Base-by-base conservation (phyloP, 2,329 filamentous ascomycete species). In the Alternaria triticimaculans region DNA sequence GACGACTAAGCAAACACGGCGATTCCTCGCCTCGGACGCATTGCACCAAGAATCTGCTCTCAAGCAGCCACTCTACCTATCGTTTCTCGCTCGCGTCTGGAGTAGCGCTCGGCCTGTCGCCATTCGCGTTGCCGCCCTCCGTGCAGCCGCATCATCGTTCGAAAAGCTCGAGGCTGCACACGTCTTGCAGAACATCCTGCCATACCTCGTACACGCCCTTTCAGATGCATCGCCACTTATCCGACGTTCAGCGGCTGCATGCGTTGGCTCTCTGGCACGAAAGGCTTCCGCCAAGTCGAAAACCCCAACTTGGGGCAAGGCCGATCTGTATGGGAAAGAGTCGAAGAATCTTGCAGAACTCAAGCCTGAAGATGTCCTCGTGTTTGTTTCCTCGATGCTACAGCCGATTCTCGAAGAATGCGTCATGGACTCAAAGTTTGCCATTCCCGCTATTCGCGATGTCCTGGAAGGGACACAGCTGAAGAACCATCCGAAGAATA, bases 401-500 rank as follows among this genome's bases (percentile, higher is more conserved):
- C 78, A 93, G 20, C 92, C 92, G 0, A 87, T 87, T 2, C 81
- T 97, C 10, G 94, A 97, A 79, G 96, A 97, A 79, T 96, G 91
- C 73, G 86, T 95, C 4, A 87, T 97, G 69, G 94, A 98, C 75
- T 83, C 88, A 5, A 87, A 86, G 26, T 90, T 96, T 64, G 85
- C 97, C 48, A 82, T 86, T 25, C 87, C 87, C 20, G 86, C 90
- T 3, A 78, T 97, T 6, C 85, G 87, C 63, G 85, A 84, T 30
- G 81, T 85, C 0, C 77, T 96, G 11, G 88, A 90, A 69, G 87
- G 87, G 57, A 81, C 81, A 49, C 81, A 84, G 18, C 84, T 68
- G 3, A 70, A 78, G 23, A 59, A 48, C 9, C 70, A 73, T 7
- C 53, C 70, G 2, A 74, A 69, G 57, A 65, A 69, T 62, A 61